Conservation (phyloP, 441 rosid species). For the Erysimum cheiri region DNA sequence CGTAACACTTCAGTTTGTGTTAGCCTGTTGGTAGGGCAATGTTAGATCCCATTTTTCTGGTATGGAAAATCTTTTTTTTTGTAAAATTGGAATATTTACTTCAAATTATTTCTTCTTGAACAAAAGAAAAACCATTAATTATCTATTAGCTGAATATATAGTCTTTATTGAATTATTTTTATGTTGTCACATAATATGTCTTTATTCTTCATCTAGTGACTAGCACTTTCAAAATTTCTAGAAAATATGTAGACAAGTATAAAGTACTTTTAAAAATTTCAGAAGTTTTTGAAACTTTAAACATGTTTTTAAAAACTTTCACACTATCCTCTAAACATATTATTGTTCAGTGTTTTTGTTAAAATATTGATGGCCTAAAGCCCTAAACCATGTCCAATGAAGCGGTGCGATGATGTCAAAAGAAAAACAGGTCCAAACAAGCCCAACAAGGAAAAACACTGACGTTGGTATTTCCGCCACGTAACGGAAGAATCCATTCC, state of each 20-base stretch:
- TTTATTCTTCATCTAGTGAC: background rate
- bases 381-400: too few species aligned
- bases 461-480: conserved; percentile 28
- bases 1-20: background rate
- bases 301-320: too few species aligned
- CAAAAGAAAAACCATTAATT: background rate
- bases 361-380: too few species aligned
- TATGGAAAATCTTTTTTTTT: background rate
- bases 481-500: conserved; percentile 23
- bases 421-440: background rate
- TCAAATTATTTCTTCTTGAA: background rate
- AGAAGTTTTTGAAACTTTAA: too few species aligned
- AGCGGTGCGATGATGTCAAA: too few species aligned
- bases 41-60: background rate
- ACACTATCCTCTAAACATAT: too few species aligned
- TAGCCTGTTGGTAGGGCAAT: background rate
- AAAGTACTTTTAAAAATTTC: too few species aligned
- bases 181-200: background rate
- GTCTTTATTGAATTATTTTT: background rate
- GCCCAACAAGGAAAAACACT: conserved; percentile 20
- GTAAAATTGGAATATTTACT: background rate
- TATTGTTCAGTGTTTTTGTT: too few species aligned
- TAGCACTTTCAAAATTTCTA: too few species aligned
- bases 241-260: too few species aligned
- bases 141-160: background rate